Conservation (phyloP, 352 stramenopile genomes). For the Phytophthora crassamura region DNA sequence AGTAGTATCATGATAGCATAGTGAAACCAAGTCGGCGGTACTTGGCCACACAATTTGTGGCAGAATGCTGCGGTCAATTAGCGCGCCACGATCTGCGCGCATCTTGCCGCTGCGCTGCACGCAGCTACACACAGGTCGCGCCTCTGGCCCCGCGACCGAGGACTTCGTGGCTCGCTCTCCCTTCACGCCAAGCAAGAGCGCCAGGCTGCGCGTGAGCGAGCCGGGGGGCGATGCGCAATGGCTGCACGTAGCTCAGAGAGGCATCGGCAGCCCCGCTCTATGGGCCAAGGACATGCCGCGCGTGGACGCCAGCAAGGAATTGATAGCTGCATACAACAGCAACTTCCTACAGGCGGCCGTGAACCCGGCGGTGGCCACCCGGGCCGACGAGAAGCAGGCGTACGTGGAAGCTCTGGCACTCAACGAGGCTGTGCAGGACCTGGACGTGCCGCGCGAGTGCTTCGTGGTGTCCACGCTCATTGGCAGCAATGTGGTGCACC, state of each 20-base stretch:
- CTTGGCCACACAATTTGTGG: too few relatives aligned
- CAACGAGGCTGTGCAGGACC: constrained; percentile 68
- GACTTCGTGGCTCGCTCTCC: constrained; percentile 48
- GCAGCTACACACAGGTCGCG: constrained; percentile 54
- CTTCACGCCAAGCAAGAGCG: constrained; percentile 1
- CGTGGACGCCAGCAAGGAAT: constrained; percentile 58
- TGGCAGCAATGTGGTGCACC: constrained; percentile 56
- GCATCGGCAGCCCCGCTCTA: constrained; percentile 65
- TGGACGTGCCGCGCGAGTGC: constrained; percentile 64
- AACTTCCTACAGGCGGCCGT: constrained; percentile 74
- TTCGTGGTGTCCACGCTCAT: constrained; percentile 69
- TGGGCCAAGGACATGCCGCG: constrained; percentile 80
- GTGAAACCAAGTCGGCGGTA: too few relatives aligned
- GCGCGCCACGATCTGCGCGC: constrained; percentile 4
- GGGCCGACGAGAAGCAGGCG: constrained; percentile 54
- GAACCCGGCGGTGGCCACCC: constrained; percentile 47
- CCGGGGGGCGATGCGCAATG: constrained; percentile 24
- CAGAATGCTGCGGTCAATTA: too few relatives aligned
- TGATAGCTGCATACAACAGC: constrained; percentile 45
- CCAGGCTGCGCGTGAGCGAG: constrained; percentile 47
- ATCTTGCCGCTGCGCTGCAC: constrained; percentile 26
- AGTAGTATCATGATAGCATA: too few relatives aligned
- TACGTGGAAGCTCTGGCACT: constrained; percentile 75
- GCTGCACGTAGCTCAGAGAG: constrained; percentile 40
- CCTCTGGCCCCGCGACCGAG: constrained; percentile 50